phyloP scores from a whole-genome alignment of 164 flowering plant species.

The Saururus chinensis region DNA sequence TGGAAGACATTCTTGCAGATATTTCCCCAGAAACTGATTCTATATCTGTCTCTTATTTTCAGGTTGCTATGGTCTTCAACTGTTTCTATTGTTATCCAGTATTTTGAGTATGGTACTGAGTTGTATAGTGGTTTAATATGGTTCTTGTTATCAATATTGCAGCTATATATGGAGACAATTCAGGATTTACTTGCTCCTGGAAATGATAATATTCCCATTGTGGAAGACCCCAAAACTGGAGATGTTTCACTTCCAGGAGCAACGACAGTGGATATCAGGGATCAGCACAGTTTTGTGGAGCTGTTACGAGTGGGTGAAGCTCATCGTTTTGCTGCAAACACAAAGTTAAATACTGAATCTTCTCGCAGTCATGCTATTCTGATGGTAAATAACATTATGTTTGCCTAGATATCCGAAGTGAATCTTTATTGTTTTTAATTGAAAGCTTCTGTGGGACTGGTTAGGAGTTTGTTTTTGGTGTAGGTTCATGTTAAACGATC shows the following conservation, averaged over 20 bases:
- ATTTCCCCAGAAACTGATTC: slow-evolving; percentile 70
- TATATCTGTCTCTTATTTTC: slow-evolving; percentile 74
- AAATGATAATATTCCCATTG: slow-evolving; percentile 76
- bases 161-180: slow-evolving; percentile 98
- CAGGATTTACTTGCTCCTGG: slow-evolving; percentile 92
- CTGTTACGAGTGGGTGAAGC: slow-evolving; percentile 82
- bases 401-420: too few relatives aligned
- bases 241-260: slow-evolving; percentile 97
- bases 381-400: slow-evolving; percentile 48
- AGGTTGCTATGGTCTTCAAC: slow-evolving; percentile 41
- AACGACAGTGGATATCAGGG: slow-evolving; percentile 56
- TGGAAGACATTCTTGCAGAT: slow-evolving; percentile 84
- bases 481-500: slow-evolving; percentile 74
- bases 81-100: neutral
- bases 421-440: neutral
- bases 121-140: neutral
- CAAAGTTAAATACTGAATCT: slow-evolving; percentile 92
- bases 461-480: slow-evolving; percentile 2
- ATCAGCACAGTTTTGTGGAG: slow-evolving; percentile 77
- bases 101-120: neutral
- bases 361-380: slow-evolving; percentile 96
- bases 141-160: slow-evolving; percentile 8
- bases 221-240: slow-evolving; percentile 92
- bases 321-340: slow-evolving; percentile 93
- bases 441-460: neutral